phyloP scores from a whole-genome alignment of 2,329 filamentous ascomycete species.

The Penicillium palitans region DNA sequence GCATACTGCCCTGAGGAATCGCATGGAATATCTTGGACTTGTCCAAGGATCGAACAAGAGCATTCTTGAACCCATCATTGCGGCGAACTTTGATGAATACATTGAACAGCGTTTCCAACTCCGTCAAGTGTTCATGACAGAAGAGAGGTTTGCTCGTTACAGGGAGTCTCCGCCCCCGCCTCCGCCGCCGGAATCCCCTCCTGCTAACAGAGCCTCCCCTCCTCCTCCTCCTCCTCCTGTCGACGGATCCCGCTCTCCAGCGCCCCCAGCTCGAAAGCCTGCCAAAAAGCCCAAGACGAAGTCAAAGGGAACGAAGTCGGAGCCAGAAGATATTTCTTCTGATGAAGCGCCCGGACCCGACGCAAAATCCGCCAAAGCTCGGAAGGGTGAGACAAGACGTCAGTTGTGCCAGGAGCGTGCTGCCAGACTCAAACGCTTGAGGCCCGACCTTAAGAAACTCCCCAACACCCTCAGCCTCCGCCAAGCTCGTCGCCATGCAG shows the following conservation, averaged over 20 bases:
- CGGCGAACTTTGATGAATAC: slow-evolving; percentile 77
- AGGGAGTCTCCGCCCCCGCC: slow-evolving; percentile 27
- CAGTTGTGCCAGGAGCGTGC: slow-evolving; percentile 33
- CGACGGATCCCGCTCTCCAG: background rate
- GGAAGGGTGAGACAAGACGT: slow-evolving; percentile 30
- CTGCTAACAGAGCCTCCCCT: slow-evolving; percentile 8
- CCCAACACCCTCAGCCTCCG: slow-evolving; percentile 31
- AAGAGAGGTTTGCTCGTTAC: slow-evolving; percentile 37
- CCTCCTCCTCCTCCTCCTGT: slow-evolving; percentile 15
- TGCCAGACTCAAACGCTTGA: slow-evolving; percentile 30
- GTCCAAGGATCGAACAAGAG: slow-evolving; percentile 42
- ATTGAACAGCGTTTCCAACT: slow-evolving; percentile 66
- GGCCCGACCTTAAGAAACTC: slow-evolving; percentile 30
- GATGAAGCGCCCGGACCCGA: slow-evolving; percentile 9
- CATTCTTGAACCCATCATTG: slow-evolving; percentile 71
- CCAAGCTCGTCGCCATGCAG: slow-evolving; percentile 33
- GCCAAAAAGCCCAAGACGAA: background rate
- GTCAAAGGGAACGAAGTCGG: slow-evolving; percentile 1
- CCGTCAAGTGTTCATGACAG: slow-evolving; percentile 51
- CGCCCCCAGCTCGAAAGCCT: background rate
- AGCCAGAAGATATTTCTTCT: slow-evolving; percentile 8
- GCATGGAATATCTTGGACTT: slow-evolving; percentile 50
- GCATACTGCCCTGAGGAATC: slow-evolving; percentile 56
- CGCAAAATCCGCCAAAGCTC: slow-evolving; percentile 15
- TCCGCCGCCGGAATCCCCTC: slow-evolving; percentile 11